Evolutionary conservation across 805 yeast genomes (phyloP), one percentile per base, ranked within the genome.

Genomic region (Hyphopichia homilentoma): DNA sequence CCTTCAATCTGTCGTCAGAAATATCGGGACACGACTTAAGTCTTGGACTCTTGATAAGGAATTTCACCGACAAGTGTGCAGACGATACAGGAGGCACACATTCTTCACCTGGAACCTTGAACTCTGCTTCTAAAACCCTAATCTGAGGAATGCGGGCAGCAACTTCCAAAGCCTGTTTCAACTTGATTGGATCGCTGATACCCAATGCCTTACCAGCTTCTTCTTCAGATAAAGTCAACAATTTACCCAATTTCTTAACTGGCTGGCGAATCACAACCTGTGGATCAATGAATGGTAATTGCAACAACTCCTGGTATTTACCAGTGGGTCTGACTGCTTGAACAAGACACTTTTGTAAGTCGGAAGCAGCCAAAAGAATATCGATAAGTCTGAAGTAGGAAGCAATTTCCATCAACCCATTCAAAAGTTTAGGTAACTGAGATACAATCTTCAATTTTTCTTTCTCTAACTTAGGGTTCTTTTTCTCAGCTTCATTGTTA

Each of bases 101-200:
- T 11, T 59, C 53, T 64, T 89, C 97, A 21, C 97, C 97, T 3
- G 96, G 90, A 26, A 90, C 96, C 41, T 73, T 71, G 61, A 87
- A 87, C 36, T 75, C 77, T 26, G 94, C 81, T 32, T 74, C 75
- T 18, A 88, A 43, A 11, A 88, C 63, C 47, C 81, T 77, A 30
- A 89, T 57, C 28, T 68, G 59, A 26, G 97, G 96, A 21, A 88
- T 75, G 20, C 70, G 64, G 3, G 73, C 52, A 1, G 89, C 94
- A 36, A 78, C 70, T 3, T 59, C 55, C 30, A 79, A 51, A 1
- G 84, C 70, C 18, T 63, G 63, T 16, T 69, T 52, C 34, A 83
- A 55, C 40, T 75, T 57, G 2, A 45, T 36, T 7, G 65, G 55
- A 50, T 73, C 74, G 14, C 52, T 53, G 29, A 78, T 70, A 16